Evolutionary conservation across 352 stramenopile species (phyloP), one percentile per base, ranked within the genome.

Genomic region (Bremia lactucae): DNA sequence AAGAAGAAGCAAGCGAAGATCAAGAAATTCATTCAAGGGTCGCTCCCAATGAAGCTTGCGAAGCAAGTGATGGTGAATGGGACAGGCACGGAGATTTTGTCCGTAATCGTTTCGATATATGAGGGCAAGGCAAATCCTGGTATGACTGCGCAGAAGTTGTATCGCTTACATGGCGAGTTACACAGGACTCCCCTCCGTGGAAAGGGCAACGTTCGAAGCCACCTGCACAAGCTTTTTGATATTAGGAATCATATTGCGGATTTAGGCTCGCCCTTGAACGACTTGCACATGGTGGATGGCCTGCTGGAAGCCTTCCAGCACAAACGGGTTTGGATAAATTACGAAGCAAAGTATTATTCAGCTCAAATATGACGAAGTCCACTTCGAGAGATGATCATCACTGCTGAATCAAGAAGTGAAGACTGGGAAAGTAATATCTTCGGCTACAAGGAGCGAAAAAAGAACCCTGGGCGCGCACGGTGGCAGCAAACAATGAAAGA

Each of bases 211-310:
- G 16, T 44, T 13, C 11, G 43, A 2, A 38, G 25, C 11, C 36
- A 53, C 15, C 22, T 53, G 13, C 47, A 53, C 29, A 46, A 41
- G 37, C 14, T 53, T 20, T 53, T 53, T 22, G 19, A 47, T 11
- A 34, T 42, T 3, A 42, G 31, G 26, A 13, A 28, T 2, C 8
- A 25, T 18, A 25, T 38, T n/a, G 29, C 15, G 39, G n/a, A 42
- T 23, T 14, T 40, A 21, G 9, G n/a, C 6, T 20, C 34, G 3
- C 36, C 36, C 0, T 21, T 31, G 11, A 42, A 42, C 7, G 36
- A 42, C 13, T 20, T 33, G 23, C 36, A 42, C 9, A 33, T 42
- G 36, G 22, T 33, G 21, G 22, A 42, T n/a, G 16, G 19, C 10
- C n/a, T 53, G 29, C 9, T 53, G 31, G 31, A 0, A 47, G 36